Evolutionary conservation across 805 yeast species (phyloP).

Genomic region (Millerozyma miso): DNA sequence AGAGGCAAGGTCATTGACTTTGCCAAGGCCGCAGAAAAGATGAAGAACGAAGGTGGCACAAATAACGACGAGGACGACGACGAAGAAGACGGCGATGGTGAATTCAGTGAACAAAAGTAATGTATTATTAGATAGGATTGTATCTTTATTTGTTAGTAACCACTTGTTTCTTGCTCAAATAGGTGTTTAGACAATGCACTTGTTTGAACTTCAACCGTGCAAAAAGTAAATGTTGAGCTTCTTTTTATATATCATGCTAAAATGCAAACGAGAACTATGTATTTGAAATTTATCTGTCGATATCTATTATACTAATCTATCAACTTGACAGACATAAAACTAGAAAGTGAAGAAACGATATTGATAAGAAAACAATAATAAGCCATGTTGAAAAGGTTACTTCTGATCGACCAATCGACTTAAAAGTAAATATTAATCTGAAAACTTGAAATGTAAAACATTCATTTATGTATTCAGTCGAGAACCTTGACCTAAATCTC

Average conservation of each 20-base stretch:
- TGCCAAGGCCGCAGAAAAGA: constrained; percentile 70
- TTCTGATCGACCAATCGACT: no score
- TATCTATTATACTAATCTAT: neutral
- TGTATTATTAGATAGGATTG: neutral
- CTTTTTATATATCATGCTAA: no score
- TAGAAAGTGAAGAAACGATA: no score
- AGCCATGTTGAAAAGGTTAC: no score
- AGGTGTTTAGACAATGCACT: no score
- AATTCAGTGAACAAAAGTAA: constrained; percentile 34
- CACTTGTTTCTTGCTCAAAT: no score
- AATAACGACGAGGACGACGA: constrained; percentile 40
- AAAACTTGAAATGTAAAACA: neutral
- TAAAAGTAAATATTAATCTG: no score
- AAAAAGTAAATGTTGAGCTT: no score
- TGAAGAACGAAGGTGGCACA: constrained; percentile 47
- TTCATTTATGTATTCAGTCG: neutral
- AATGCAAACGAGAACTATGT: no score
- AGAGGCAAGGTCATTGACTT: constrained; percentile 87
- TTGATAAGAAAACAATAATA: neutral
- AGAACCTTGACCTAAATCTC: no score
- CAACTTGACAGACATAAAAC: neutral
- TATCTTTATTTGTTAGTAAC: no score
- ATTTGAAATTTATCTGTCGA: neutral
- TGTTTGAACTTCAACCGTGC: no score
- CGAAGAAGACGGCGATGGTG: constrained; percentile 48